A percentile compares a stretch with the other conserved stretches of the same genome.
phyloP scores from a whole-genome alignment of 169 alveolate species.

The Babesia caballi region DNA sequence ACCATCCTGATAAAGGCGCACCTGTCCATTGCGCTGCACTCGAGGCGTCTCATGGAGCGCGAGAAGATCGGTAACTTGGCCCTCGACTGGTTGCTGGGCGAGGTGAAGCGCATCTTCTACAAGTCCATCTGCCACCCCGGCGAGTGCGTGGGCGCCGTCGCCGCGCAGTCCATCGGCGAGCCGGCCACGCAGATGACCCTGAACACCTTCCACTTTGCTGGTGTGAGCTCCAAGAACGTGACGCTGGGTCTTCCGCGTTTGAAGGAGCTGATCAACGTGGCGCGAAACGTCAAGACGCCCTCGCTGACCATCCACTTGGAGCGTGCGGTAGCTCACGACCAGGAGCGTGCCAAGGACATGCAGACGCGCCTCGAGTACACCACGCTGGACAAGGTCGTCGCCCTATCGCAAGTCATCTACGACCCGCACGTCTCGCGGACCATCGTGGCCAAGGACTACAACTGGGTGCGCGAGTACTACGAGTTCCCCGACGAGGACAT shows the following conservation, averaged over 20 bases:
- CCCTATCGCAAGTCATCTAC: constrained; percentile 91
- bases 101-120: constrained; percentile 92
- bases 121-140: constrained; percentile 97
- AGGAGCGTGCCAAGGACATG: constrained; percentile 90
- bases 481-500: constrained; percentile 93
- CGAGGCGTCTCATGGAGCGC: constrained; percentile 89
- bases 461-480: constrained; percentile 92
- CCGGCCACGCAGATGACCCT: constrained; percentile 99
- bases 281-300: constrained; percentile 98
- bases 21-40: constrained; percentile 88
- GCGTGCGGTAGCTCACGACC: constrained; percentile 84
- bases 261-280: constrained; percentile 98
- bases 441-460: constrained; percentile 89
- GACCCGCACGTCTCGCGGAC: constrained; percentile 95
- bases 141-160: constrained; percentile 99
- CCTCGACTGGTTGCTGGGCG: constrained; percentile 97
- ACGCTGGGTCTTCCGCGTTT: constrained; percentile 99
- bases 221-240: constrained; percentile 99
- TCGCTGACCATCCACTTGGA: constrained; percentile 90
- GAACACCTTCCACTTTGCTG: constrained; percentile 99
- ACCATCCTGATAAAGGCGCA: constrained; percentile 91
- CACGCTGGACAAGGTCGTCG: constrained; percentile 89
- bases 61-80: constrained; percentile 91
- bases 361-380: constrained; percentile 93
- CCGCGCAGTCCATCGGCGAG: constrained; percentile 99